A percentile compares a stretch with the other conserved stretches of the same genome.
Conservation (phyloP, 192 early-diverging fungal species). For the Dispira simplex region DNA sequence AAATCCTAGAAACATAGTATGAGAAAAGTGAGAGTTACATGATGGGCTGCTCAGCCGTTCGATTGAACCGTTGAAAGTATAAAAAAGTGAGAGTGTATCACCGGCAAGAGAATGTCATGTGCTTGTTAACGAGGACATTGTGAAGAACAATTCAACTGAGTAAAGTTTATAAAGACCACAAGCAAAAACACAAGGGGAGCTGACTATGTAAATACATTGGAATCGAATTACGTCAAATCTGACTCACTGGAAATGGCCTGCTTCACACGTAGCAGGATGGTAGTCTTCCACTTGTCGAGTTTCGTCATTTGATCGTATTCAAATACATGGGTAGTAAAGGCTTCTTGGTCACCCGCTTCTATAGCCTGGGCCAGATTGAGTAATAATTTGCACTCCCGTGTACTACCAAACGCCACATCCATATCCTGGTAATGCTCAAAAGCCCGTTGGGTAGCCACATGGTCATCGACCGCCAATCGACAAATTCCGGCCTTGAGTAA, state of each 20-base stretch:
- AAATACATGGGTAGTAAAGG: constrained; percentile 64
- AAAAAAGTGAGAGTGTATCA: too few relatives aligned
- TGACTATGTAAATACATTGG: too few relatives aligned
- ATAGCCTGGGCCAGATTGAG: constrained; percentile 55
- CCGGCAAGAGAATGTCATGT: too few relatives aligned
- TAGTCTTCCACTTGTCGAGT: constrained; percentile 96
- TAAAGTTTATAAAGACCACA: too few relatives aligned
- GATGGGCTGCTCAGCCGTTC: too few relatives aligned
- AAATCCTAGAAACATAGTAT: too few relatives aligned
- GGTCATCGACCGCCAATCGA: constrained; percentile 67
- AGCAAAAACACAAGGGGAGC: too few relatives aligned
- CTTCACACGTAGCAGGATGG: constrained; percentile 76
- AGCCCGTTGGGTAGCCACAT: constrained; percentile 52
- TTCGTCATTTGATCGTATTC: constrained; percentile 80
- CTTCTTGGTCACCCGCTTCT: constrained; percentile 64
- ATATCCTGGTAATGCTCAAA: constrained; percentile 75
- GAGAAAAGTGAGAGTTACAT: too few relatives aligned
- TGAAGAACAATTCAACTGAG: too few relatives aligned
- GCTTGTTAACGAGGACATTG: too few relatives aligned
- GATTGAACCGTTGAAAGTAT: too few relatives aligned
- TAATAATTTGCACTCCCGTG: constrained; percentile 70
- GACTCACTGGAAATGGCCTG: constrained; percentile 26
- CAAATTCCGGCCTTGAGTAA: constrained; percentile 94
- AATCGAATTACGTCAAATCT: too few relatives aligned
- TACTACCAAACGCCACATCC: constrained; percentile 72